Evolutionary conservation across 345 rosid species (phyloP), one percentile per base, ranked within the genome.

Genomic region (Toxicodendron radicans): DNA sequence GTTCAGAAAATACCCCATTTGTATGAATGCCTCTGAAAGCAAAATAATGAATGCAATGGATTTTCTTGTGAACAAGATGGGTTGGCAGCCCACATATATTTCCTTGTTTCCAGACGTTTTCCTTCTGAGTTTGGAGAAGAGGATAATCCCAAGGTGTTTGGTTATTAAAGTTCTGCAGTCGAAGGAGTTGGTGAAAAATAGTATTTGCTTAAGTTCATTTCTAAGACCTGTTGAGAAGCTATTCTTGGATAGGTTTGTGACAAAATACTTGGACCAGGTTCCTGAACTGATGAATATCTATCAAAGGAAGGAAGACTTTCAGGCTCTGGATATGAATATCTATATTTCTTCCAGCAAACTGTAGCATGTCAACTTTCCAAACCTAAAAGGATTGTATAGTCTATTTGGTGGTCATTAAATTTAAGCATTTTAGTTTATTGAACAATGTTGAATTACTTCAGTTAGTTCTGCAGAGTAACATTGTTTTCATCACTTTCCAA

Each of bases 1-100:
- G 2, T 85, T 85, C 62, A 79, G 68, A 77, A 87, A 77, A 71
- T 24, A 53, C 49, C 87, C 87, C 45, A 14, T 20, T 48, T 60
- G 24, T 71, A 69, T 81, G 79, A n/a, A 2, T 17, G 4, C 67
- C 23, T 85, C 87, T 14, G 79, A 73, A 32, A 71, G 66, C 59
- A 85, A 83, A 72, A 69, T 84, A 2, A 38, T 63, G 60, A 48
- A 38, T 7, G 32, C 54, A 0, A 4, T 78, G 27, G 82, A 84
- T 24, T 76, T 80, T 60, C 70, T 82, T 32, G 70, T 74, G n/a
- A 75, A 71, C 75, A 64, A 74, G 76, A 80, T 45, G 86, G 83
- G 84, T 24, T 73, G 51, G n/a, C 33, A 64, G 58, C 38, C 85
- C 23, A 14, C 62, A 41, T 57, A 12, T 1, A 60, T 84, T 18